These are phyloP conservation scores for Lasiosphaeria hispida DNA, from an alignment of 495 filamentous ascomycete genomes.

Conservation along the genomic window DNA sequence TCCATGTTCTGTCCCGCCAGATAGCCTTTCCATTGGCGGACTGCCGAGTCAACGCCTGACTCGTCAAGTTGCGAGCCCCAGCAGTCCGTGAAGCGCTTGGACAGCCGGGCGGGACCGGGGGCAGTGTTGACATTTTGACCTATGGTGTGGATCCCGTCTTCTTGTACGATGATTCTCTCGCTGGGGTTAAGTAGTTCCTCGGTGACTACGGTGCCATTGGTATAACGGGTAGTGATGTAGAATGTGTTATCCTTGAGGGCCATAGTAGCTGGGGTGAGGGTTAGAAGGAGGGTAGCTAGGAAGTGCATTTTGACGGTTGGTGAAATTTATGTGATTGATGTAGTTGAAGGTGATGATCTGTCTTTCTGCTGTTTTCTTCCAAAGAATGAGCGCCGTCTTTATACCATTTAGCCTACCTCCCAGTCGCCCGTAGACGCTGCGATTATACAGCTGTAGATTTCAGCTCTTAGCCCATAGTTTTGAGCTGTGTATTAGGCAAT, in stretches of 20 bases:
- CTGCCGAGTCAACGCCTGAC: background rate
- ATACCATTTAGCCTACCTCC: too few relatives aligned
- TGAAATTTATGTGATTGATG: too few relatives aligned
- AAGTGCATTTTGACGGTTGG: background rate
- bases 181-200: background rate
- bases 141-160: background rate
- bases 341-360: too few relatives aligned
- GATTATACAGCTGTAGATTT: too few relatives aligned
- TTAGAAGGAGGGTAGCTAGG: background rate
- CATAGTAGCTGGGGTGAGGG: background rate
- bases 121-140: too few relatives aligned
- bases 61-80: background rate
- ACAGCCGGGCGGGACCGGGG: background rate
- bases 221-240: background rate
- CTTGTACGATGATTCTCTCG: background rate
- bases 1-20: background rate
- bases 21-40: background rate
- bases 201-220: background rate
- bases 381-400: too few relatives aligned
- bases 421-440: too few relatives aligned
- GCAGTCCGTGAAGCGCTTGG: background rate
- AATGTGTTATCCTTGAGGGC: background rate
- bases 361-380: too few relatives aligned
- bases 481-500: too few relatives aligned
- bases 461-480: too few relatives aligned